Evolutionary conservation across 805 yeast genomes (phyloP).

Genomic region (Candida piceae): DNA sequence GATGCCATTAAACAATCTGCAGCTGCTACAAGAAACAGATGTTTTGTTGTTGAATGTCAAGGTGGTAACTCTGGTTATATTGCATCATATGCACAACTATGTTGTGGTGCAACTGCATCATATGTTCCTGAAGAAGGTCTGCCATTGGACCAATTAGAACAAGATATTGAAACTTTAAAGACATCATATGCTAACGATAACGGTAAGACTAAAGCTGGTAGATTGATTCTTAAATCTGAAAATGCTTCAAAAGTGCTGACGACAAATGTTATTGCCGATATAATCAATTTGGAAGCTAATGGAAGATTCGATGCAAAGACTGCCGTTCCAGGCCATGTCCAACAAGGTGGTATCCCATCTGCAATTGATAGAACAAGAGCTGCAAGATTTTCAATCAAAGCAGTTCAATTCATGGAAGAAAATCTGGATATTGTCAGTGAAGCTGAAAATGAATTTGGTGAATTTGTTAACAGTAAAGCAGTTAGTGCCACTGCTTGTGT

Average conservation of each 20-base stretch:
- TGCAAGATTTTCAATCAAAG: constrained; percentile 63
- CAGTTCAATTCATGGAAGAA: constrained; percentile 64
- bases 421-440: constrained; percentile 13
- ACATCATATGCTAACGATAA: constrained; percentile 55
- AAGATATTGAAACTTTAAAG: constrained; percentile 58
- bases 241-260: constrained; percentile 64
- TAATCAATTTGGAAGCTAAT: constrained; percentile 56
- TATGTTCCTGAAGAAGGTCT: constrained; percentile 75
- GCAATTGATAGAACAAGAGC: constrained; percentile 76
- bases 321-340: constrained; percentile 83
- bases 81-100: constrained; percentile 63
- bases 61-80: constrained; percentile 83
- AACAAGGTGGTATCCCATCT: constrained; percentile 77
- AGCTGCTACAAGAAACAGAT: constrained; percentile 70
- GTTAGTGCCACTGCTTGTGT: constrained; percentile 64
- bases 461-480: constrained; percentile 21
- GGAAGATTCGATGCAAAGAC: constrained; percentile 72
- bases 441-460: constrained; percentile 27
- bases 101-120: constrained; percentile 68
- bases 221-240: constrained; percentile 61
- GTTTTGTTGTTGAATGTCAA: constrained; percentile 77
- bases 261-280: constrained; percentile 66
- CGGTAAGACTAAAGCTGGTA: constrained; percentile 66
- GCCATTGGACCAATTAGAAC: constrained; percentile 52
- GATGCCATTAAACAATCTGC: constrained; percentile 79